Evolutionary conservation across 495 filamentous ascomycete genomes (phyloP).

Genomic region (Lasiosphaeria ovina): DNA sequence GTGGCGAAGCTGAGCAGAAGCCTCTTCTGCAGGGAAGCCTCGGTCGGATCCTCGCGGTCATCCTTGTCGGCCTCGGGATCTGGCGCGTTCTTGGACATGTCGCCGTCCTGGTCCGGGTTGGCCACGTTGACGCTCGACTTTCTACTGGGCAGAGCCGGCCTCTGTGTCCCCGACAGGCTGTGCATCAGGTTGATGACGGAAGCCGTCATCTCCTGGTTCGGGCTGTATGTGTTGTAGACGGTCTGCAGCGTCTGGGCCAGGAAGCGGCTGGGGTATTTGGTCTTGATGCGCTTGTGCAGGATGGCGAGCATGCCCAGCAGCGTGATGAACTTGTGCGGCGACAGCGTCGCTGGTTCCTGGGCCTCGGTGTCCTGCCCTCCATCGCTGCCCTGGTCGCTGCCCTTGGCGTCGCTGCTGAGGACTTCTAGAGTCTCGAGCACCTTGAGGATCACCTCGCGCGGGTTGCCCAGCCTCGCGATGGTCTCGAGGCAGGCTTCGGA

Average conservation of each 20-base stretch:
- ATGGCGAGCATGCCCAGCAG: constrained; percentile 77
- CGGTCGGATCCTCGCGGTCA: constrained; percentile 51
- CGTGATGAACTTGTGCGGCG: constrained; percentile 62
- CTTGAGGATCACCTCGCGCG: constrained; percentile 88
- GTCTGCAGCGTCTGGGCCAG: constrained; percentile 84
- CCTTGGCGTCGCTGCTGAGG: constrained; percentile 44
- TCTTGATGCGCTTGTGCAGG: constrained; percentile 84
- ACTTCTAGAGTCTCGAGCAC: constrained; percentile 68
- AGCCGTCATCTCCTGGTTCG: constrained; percentile 61
- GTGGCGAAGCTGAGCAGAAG: constrained; percentile 84
- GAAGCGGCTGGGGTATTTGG: constrained; percentile 89
- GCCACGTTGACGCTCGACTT: constrained; percentile 59
- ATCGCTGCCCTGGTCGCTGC: constrained; percentile 28
- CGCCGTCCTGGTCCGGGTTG: constrained; percentile 45
- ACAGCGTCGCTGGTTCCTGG: constrained; percentile 21
- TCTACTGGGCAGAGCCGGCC: constrained; percentile 72
- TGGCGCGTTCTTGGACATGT: constrained; percentile 58
- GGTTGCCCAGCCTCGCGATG: constrained; percentile 79
- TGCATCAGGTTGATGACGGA: constrained; percentile 74
- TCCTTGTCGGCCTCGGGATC: constrained; percentile 74
- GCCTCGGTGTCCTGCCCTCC: constrained; percentile 26
- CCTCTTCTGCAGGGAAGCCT: constrained; percentile 61
- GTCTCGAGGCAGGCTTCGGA: constrained; percentile 73
- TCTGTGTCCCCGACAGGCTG: constrained; percentile 66
- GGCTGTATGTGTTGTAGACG: constrained; percentile 66